Evolutionary conservation across 495 filamentous ascomycete genomes (phyloP), one percentile per base, ranked within the genome.

Genomic region (Patellaria atrata): DNA sequence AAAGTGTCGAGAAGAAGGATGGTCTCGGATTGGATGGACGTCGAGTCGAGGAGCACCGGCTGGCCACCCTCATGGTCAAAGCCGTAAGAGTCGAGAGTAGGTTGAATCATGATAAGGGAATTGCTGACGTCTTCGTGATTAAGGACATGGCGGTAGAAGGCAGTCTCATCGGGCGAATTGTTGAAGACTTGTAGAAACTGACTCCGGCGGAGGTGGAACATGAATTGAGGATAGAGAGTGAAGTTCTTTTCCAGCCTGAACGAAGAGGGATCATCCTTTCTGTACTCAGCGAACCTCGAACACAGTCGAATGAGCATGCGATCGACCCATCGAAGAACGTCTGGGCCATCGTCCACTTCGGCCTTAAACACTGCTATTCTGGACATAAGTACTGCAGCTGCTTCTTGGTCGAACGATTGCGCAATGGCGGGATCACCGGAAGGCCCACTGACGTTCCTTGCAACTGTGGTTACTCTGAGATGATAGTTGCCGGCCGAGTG

Each of bases 111-210:
- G 57, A 99, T 77, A 30, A 99, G 70, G 9, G 85, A 94, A 59
- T 94, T 91, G 56, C 82, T 77, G 31, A 94, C 83, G 63, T 99
- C 91, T 58, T 99, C 91, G 44, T 94, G 84, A 56, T 94, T 87
- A 36, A 99, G 68, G 8, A 96, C 85, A 54, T 99, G 91, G 33
- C 91, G 71, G 56, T 96, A 94, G 61, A 96, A 99, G 12, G 91
- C 91, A 12, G 91, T 99, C 60, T 99, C 91, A 48, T 99, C 91
- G 9, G 91, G 91, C 0, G 86, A 94, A 59, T 94, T 96, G 64
- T 99, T 99, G 68, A 99, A 99, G 30, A 99, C 86, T 53, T 99
- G 91, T 48, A 99, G 62, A 63, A 99, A 99, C 58, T 99, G 91
- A 51, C 81, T 91, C 53, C 91, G 73, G 34, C 91, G 79, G 40